These are phyloP conservation scores for Gilbertella persicaria DNA, from an alignment of 371 early-diverging fungal species.

Conservation along the genomic window DNA sequence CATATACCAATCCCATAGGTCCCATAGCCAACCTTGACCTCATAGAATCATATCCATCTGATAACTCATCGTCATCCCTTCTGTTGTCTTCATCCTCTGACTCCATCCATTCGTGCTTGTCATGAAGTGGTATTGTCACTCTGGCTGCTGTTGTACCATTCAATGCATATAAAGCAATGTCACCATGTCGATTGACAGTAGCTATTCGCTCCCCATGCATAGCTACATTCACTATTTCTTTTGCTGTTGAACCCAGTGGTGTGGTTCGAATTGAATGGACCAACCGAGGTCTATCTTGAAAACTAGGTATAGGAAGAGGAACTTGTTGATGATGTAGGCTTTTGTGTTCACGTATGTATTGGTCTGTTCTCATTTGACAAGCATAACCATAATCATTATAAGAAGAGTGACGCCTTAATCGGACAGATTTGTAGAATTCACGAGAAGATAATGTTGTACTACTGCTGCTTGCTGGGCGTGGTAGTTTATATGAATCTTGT, in stretches of 20 bases:
- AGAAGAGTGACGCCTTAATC: constrained; percentile 36
- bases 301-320: constrained; percentile 19
- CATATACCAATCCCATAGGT: constrained; percentile 43
- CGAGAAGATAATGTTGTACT: constrained; percentile 8
- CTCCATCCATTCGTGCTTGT: constrained; percentile 36
- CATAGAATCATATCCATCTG: constrained; percentile 50
- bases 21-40: constrained; percentile 42
- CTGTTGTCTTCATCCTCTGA: constrained; percentile 5
- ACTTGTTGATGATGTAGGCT: background rate
- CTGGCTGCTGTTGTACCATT: constrained; percentile 45
- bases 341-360: constrained; percentile 34
- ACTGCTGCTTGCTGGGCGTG: background rate
- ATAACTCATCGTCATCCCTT: constrained; percentile 43
- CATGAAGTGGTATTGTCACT: constrained; percentile 6
- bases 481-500: background rate
- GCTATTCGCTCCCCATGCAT: constrained; percentile 33
- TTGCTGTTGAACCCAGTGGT: constrained; percentile 30
- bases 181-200: constrained; percentile 43
- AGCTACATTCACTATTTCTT: constrained; percentile 35
- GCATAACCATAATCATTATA: constrained; percentile 51
- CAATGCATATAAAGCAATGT: constrained; percentile 41
- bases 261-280: constrained; percentile 39
- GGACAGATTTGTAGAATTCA: constrained; percentile 19
- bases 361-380: constrained; percentile 42
- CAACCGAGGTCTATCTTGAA: constrained; percentile 21